A percentile compares a stretch with the other conserved stretches of the same genome.
phyloP scores from a whole-genome alignment of 2,329 filamentous ascomycete species.

The Coniochaeta prunicola region DNA sequence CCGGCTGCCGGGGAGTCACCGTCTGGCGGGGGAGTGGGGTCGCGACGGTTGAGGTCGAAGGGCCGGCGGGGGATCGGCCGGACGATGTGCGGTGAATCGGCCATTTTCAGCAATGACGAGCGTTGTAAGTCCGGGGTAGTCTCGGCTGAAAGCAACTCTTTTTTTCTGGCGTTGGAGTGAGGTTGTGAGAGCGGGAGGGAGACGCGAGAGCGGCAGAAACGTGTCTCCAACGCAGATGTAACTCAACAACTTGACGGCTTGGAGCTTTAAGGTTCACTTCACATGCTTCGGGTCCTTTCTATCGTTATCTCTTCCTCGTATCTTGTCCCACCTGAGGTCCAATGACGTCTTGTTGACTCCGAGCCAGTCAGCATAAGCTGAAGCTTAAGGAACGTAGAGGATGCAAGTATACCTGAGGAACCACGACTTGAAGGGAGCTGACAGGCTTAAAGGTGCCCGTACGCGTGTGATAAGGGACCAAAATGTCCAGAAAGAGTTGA shows the following conservation, averaged over 20 bases:
- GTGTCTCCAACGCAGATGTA: neutral
- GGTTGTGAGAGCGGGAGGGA: too few relatives aligned
- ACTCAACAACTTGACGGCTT: neutral
- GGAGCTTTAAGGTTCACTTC: neutral
- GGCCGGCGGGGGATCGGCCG: conserved; percentile 66
- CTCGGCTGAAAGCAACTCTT: neutral
- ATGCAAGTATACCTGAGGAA: neutral
- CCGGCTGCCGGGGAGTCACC: conserved; percentile 23
- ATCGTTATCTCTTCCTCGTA: neutral
- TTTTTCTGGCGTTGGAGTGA: neutral
- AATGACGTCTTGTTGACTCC: neutral
- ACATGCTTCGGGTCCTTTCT: neutral
- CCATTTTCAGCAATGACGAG: neutral
- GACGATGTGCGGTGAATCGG: conserved; percentile 41
- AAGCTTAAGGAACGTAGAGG: neutral
- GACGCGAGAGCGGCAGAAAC: neutral
- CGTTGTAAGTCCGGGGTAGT: neutral
- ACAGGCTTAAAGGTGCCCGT: too few relatives aligned
- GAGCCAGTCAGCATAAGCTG: neutral
- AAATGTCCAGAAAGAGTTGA: too few relatives aligned
- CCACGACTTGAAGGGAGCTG: neutral
- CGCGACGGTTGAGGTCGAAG: conserved; percentile 52
- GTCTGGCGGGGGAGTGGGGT: conserved; percentile 37
- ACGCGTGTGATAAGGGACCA: too few relatives aligned
- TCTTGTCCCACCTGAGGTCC: neutral